Base-by-base conservation (phyloP, 2,329 filamentous ascomycete genomes). In the Daldinia sp. region DNA sequence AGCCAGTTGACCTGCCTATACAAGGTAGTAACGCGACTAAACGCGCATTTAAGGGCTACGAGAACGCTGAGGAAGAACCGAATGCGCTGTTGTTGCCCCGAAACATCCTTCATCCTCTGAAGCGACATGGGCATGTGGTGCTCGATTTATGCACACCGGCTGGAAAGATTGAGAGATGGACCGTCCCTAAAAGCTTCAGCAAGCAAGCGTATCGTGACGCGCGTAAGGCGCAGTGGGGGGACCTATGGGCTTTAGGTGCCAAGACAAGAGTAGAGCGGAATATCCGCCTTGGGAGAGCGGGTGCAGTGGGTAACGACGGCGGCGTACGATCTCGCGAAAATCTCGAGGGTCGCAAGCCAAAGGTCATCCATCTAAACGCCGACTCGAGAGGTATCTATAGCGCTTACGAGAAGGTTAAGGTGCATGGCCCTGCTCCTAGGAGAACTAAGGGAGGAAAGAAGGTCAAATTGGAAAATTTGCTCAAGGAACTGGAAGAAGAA, bases 201-300 rank as follows among this genome's bases (percentile, higher is more conserved):
- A 89, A 86, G 70, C 87, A 90, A 71, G 93, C 93, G 0, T 98
- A 94, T 79, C 92, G 91, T 71, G 95, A 98, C 74, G 95, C 95
- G 32, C 88, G 95, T 64, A 99, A 99, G 79, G 86, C 90, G 0
- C 81, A 80, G 54, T 98, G 94, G 95, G 95, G 95, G 35, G 95
- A 98, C 75, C 82, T 98, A 8, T 99, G 95, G 95, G 93, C 94
- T 0, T 82, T 98, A 0, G 95, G 95, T 0, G 94, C 94, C 19
- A 98, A 98, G 83, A 96, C 93, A 0, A 84, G 93, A 10, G 85
- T 90, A 3, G 73, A 77, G 1, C 81, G 91, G 47, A 81, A 80
- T 11, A 79, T 91, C 41, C 85, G 88, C 6, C 77, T 90, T 2
- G 91, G 91, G 53, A 76, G 74, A 64, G 75, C 71, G 21, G 78